phyloP scores from a whole-genome alignment of 31 red algal species.

The Bonnemaisonia californica region DNA sequence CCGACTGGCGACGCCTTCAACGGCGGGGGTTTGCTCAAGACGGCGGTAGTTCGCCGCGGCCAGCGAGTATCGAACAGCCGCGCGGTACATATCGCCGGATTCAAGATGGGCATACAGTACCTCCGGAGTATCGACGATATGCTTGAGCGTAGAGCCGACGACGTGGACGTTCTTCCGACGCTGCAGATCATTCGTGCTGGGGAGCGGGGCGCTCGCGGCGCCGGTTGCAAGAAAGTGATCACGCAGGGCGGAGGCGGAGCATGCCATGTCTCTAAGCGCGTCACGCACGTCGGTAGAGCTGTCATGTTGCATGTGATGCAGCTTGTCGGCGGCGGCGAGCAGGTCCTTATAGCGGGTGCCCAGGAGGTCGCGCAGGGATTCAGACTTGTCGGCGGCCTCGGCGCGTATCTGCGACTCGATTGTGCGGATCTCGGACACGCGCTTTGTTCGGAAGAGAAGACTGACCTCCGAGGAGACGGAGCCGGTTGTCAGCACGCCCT shows the following conservation, averaged over 20 bases:
- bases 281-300: constrained; percentile 44
- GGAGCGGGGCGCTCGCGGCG: constrained; percentile 10
- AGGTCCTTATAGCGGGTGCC: constrained; percentile 67
- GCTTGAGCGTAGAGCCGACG: constrained; percentile 57
- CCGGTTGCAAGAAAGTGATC: constrained; percentile 31
- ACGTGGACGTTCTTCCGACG: constrained; percentile 53
- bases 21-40: constrained; percentile 17
- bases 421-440: constrained; percentile 70
- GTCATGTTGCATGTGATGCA: constrained; percentile 37
- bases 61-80: constrained; percentile 43
- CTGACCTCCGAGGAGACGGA: constrained; percentile 65
- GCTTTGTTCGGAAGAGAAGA: constrained; percentile 62
- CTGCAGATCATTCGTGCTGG: constrained; percentile 52
- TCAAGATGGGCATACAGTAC: constrained; percentile 67
- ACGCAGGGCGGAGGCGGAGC: constrained; percentile 18
- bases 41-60: constrained; percentile 37
- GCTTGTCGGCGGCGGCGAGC: constrained; percentile 48
- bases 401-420: constrained; percentile 62
- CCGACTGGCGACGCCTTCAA: constrained; percentile 58
- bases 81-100: constrained; percentile 51
- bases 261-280: constrained; percentile 32
- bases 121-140: constrained; percentile 72
- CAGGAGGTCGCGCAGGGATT: constrained; percentile 46
- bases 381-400: constrained; percentile 60
- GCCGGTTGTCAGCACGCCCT: constrained; percentile 41